Conservation (phyloP, 2,329 filamentous ascomycete genomes). For the Paraphoma chrysanthemicola region DNA sequence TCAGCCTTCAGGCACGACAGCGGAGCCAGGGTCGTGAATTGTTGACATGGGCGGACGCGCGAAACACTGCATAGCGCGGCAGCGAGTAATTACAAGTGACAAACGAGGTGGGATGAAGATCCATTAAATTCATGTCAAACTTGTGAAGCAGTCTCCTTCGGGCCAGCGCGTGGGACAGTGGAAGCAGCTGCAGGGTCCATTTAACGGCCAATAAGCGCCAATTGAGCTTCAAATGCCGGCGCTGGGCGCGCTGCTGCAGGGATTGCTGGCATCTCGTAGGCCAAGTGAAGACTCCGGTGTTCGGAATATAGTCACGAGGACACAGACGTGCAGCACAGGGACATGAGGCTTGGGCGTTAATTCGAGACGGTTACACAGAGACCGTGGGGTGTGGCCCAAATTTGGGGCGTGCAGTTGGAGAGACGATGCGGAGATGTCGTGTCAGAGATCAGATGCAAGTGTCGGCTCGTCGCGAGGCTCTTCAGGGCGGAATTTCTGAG, state of each 20-base stretch:
- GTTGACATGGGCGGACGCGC: background rate
- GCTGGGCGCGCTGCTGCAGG: slow-evolving; percentile 10
- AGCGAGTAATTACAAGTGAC: slow-evolving; percentile 4
- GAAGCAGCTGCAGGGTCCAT: slow-evolving; percentile 38
- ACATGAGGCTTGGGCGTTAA: slow-evolving; percentile 5
- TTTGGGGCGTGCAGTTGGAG: slow-evolving; percentile 2
- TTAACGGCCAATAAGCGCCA: slow-evolving; percentile 18
- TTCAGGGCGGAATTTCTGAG: background rate
- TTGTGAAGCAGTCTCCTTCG: slow-evolving; percentile 12
- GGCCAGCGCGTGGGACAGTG: slow-evolving; percentile 16
- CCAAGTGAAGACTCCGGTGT: slow-evolving; percentile 18
- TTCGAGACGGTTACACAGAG: slow-evolving; percentile 8
- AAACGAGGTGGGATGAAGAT: slow-evolving; percentile 20
- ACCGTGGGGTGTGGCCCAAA: slow-evolving; percentile 9
- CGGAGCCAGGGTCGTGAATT: background rate
- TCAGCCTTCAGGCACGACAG: slow-evolving; percentile 1
- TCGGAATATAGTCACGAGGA: slow-evolving; percentile 27
- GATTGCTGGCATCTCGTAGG: slow-evolving; percentile 3
- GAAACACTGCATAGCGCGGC: background rate
- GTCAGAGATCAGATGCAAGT: background rate
- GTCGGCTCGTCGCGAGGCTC: slow-evolving; percentile 11
- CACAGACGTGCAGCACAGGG: slow-evolving; percentile 12
- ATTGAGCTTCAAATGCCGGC: slow-evolving; percentile 15
- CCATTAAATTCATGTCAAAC: slow-evolving; percentile 14
- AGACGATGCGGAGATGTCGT: background rate